These are phyloP conservation scores for Zygosaccharomyces kombuchaensis DNA, from an alignment of 805 yeast species.

Conservation along the genomic window DNA sequence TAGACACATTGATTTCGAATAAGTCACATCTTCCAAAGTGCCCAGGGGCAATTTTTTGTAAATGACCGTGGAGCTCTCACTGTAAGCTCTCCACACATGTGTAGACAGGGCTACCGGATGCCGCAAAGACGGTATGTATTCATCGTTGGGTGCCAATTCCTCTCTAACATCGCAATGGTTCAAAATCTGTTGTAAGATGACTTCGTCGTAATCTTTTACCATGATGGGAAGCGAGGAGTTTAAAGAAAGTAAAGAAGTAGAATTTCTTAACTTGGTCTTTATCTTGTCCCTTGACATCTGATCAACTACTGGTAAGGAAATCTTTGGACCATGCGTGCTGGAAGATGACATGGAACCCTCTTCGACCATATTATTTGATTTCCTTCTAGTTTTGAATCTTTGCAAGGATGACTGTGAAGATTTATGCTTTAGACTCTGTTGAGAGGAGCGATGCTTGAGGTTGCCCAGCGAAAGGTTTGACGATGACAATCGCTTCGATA, in stretches of 20 bases:
- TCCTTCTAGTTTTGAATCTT: conserved; percentile 29
- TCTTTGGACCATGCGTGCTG: conserved; percentile 28
- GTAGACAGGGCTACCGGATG: conserved; percentile 15
- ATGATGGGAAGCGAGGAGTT: conserved; percentile 24
- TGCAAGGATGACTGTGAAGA: conserved; percentile 33
- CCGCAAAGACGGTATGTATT: conserved; percentile 13
- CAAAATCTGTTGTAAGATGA: conserved; percentile 23
- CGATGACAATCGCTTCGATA: conserved; percentile 22
- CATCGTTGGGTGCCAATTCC: conserved; percentile 15
- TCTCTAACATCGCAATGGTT: conserved; percentile 24
- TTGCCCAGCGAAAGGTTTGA: conserved; percentile 22
- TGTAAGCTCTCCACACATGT: conserved; percentile 21
- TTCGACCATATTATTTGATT: conserved; percentile 20
- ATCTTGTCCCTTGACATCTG: conserved; percentile 52
- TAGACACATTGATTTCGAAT: conserved; percentile 21
- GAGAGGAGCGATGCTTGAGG: conserved; percentile 24
- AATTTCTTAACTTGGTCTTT: conserved; percentile 47
- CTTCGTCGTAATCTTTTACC: conserved; percentile 27
- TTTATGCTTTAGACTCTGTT: conserved; percentile 30
- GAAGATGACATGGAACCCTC: conserved; percentile 14
- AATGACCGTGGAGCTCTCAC: conserved; percentile 17
- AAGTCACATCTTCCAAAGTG: conserved; percentile 16
- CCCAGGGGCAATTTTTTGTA: conserved; percentile 23
- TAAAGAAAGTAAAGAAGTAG: conserved; percentile 31
- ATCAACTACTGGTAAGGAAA: conserved; percentile 58